These are phyloP conservation scores for Lentinus polychrous DNA, from an alignment of 1,284 basidiomycete species.

Conservation along the genomic window DNA sequence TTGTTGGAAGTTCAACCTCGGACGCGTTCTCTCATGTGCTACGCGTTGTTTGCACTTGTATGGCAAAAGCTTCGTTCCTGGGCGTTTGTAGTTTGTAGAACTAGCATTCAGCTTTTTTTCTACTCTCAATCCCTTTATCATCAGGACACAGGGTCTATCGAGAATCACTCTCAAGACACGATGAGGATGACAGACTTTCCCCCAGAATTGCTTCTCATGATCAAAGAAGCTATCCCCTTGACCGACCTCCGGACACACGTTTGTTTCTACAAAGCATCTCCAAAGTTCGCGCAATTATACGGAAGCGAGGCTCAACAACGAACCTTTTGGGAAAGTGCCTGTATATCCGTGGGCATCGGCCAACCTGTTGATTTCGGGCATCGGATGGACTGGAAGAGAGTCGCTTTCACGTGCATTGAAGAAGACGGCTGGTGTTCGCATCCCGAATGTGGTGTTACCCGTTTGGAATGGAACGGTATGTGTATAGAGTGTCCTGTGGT, in stretches of 20 bases:
- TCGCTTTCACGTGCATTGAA: conserved; percentile 2
- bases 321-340: conserved; percentile 2
- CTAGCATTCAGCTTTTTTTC: too few species aligned
- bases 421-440: conserved; percentile 4
- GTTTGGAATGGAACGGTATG: conserved; percentile 4
- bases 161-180: background rate
- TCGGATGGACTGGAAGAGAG: background rate
- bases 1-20: too few species aligned
- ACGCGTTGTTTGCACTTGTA: too few species aligned
- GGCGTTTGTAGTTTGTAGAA: too few species aligned
- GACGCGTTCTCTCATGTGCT: too few species aligned
- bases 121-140: too few species aligned
- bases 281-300: background rate
- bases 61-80: too few species aligned
- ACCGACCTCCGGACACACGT: conserved; percentile 18
- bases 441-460: conserved; percentile 3
- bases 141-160: too few species aligned
- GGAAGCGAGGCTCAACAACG: background rate
- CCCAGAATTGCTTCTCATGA: conserved; percentile 12
- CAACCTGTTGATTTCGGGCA: background rate
- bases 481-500: background rate
- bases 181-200: conserved; percentile 13
- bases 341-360: conserved; percentile 1
- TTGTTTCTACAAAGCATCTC: conserved; percentile 13
- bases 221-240: conserved; percentile 12